These are phyloP conservation scores for Thielaviopsis punctulata DNA, from an alignment of 2,329 filamentous ascomycete genomes.

Conservation along the genomic window DNA sequence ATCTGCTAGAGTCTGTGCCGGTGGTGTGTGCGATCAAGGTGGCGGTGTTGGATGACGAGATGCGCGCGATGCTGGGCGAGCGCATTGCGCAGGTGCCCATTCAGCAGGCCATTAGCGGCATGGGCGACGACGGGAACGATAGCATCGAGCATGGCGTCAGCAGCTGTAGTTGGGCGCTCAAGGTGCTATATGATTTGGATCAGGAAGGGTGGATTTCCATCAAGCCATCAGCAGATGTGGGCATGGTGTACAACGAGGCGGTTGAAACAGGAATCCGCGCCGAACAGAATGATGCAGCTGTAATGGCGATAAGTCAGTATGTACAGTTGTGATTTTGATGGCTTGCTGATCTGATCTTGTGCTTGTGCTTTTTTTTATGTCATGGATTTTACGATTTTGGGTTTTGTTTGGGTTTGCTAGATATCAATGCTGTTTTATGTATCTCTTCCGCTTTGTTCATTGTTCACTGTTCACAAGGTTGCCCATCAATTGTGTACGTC, in stretches of 20 bases:
- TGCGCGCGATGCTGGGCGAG: constrained; percentile 1
- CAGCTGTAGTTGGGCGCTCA: constrained; percentile 9
- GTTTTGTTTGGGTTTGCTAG: neutral
- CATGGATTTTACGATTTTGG: neutral
- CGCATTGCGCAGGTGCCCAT: constrained; percentile 4
- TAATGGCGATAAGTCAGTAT: constrained; percentile 6
- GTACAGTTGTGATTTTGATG: neutral
- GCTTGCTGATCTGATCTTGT: neutral
- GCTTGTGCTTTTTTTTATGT: no score
- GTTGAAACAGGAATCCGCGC: constrained; percentile 4
- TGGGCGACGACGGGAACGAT: constrained; percentile 7
- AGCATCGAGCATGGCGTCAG: constrained; percentile 5
- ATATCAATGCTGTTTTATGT: neutral
- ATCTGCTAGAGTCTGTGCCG: constrained; percentile 2
- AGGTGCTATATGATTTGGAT: constrained; percentile 6
- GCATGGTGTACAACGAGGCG: constrained; percentile 8
- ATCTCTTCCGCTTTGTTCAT: neutral
- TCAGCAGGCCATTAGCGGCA: neutral
- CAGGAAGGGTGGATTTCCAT: constrained; percentile 11
- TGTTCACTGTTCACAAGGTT: neutral
- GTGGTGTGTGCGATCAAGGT: constrained; percentile 10
- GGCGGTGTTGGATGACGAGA: constrained; percentile 2
- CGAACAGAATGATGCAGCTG: constrained; percentile 6
- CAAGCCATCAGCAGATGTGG: neutral
- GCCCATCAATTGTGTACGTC: neutral